Percentiles rank a stretch among this genome's conserved stretches.
Evolutionary conservation across 2,329 filamentous ascomycete species (phyloP).

Genomic region (Exophiala viscosa): DNA sequence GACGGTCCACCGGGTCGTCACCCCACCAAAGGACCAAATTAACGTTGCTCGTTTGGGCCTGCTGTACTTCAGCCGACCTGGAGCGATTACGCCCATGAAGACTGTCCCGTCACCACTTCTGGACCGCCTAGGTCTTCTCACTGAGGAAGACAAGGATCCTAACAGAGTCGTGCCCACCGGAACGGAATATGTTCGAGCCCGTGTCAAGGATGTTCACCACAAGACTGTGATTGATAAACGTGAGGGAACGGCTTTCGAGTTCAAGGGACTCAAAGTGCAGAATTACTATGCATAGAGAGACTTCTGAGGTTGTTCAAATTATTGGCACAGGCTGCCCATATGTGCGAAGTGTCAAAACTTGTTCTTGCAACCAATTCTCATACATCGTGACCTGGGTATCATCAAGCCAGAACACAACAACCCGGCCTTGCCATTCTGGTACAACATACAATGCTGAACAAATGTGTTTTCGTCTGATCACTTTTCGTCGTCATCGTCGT

Average conservation of each 20-base stretch:
- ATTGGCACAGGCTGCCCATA: no score
- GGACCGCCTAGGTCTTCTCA: conserved; percentile 38
- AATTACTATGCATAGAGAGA: conserved; percentile 33
- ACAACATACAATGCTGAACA: no score
- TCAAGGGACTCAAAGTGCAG: conserved; percentile 40
- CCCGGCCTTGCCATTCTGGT: no score
- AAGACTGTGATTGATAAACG: conserved; percentile 44
- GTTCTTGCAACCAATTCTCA: no score
- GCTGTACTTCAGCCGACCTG: conserved; percentile 54
- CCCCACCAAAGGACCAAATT: conserved; percentile 47
- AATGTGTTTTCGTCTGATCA: not conserved
- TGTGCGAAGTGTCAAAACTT: no score
- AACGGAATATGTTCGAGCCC: conserved; percentile 46
- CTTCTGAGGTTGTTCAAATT: no score
- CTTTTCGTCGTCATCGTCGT: conserved; percentile 27
- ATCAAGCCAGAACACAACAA: no score
- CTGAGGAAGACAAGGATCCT: conserved; percentile 39
- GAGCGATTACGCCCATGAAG: conserved; percentile 44
- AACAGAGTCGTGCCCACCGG: conserved; percentile 38
- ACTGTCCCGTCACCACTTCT: conserved; percentile 38
- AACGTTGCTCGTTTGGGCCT: conserved; percentile 48
- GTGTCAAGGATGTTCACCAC: conserved; percentile 47
- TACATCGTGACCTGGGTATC: no score
- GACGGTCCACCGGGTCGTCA: conserved; percentile 49
- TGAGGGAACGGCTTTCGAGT: conserved; percentile 45